A percentile compares a stretch with the other conserved stretches of the same genome.
These are phyloP conservation scores for Cercospora brassicicola DNA, from an alignment of 2,329 filamentous ascomycete genomes.

Conservation along the genomic window DNA sequence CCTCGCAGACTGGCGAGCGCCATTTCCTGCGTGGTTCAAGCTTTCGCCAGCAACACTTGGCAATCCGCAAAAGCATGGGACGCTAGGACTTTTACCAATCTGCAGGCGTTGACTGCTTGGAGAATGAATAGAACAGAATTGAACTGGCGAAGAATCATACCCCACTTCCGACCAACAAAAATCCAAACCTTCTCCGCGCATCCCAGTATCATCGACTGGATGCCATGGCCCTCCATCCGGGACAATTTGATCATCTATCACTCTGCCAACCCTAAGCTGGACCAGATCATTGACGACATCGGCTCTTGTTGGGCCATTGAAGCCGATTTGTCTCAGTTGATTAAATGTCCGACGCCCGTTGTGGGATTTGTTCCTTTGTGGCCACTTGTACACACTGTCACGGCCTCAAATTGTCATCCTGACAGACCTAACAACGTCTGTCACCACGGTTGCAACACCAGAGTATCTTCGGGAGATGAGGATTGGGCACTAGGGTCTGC, in stretches of 20 bases:
- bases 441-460: neutral
- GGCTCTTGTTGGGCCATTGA: neutral
- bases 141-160: neutral
- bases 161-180: neutral
- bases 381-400: neutral
- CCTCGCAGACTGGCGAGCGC: neutral
- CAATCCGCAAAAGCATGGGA: neutral
- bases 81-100: neutral
- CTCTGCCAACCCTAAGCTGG: neutral
- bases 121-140: neutral
- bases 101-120: neutral
- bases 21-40: neutral
- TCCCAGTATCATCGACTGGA: neutral
- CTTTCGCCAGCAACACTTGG: neutral
- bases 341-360: neutral
- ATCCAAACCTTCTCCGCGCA: neutral
- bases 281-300: neutral
- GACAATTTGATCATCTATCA: neutral
- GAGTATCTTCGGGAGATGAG: neutral
- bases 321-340: neutral
- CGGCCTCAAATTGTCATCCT: neutral
- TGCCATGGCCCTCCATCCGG: constrained; percentile 2
- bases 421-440: neutral
- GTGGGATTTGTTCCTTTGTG: neutral
- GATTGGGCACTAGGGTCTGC: neutral